These are phyloP conservation scores for Infundibulicybe gibba DNA, from an alignment of 768 basidiomycete species.

Conservation along the genomic window DNA sequence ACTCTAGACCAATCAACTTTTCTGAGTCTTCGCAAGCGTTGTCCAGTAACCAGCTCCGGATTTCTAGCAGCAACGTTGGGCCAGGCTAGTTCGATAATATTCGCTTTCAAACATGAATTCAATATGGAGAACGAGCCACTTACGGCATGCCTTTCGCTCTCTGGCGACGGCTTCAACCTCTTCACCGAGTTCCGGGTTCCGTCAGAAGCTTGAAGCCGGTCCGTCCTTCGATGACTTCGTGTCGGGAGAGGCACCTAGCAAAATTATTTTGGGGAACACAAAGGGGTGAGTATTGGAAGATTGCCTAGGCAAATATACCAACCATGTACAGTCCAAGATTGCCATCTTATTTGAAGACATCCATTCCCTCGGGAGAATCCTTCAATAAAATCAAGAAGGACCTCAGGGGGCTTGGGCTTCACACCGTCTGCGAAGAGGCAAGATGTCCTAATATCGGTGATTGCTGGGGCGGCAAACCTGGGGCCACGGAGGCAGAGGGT, in stretches of 20 bases:
- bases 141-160: conserved; percentile 26
- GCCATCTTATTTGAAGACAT: conserved; percentile 85
- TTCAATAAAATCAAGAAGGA: conserved; percentile 95
- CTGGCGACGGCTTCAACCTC: conserved; percentile 46
- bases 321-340: conserved; percentile 64
- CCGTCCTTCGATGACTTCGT: conserved; percentile 83
- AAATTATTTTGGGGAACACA: conserved; percentile 69
- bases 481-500: conserved; percentile 61
- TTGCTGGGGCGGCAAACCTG: conserved; percentile 91
- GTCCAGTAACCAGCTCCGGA: neutral
- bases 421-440: conserved; percentile 98
- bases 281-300: conserved; percentile 42
- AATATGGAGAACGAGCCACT: conserved; percentile 7
- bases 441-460: conserved; percentile 99
- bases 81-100: neutral
- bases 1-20: neutral
- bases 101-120: neutral
- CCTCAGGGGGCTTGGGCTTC: conserved; percentile 83
- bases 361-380: conserved; percentile 84
- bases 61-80: neutral
- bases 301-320: no score
- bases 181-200: conserved; percentile 46
- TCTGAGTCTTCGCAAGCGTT: neutral
- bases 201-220: conserved; percentile 53
- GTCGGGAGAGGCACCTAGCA: conserved; percentile 50